A percentile compares a stretch with the other conserved stretches of the same genome.
These are phyloP conservation scores for Globisporangium okanoganense DNA, from an alignment of 352 stramenopile genomes.

Conservation along the genomic window DNA sequence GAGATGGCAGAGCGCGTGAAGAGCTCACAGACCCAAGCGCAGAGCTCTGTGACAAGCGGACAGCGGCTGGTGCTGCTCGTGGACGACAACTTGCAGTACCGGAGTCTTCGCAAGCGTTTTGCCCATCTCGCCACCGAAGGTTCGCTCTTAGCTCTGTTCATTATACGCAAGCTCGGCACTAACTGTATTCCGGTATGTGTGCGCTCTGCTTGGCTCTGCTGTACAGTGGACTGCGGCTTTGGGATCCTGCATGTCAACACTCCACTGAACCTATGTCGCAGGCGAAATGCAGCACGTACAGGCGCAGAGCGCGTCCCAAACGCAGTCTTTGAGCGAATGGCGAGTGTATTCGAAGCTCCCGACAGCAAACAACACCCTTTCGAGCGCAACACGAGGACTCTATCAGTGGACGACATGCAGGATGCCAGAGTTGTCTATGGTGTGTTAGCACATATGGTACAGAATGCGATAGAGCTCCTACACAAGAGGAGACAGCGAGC, in stretches of 20 bases:
- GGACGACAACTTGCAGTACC: constrained; percentile 72
- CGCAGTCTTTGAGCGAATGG: constrained; percentile 47
- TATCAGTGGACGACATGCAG: not conserved
- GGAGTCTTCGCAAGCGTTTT: constrained; percentile 68
- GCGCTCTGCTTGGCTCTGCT: constrained; percentile 10
- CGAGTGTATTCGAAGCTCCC: constrained; percentile 37
- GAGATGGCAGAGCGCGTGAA: constrained; percentile 35
- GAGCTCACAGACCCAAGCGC: constrained; percentile 10
- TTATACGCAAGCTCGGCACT: not conserved
- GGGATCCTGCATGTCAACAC: constrained; percentile 36
- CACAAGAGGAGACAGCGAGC: not conserved
- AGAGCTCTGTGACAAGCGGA: not conserved
- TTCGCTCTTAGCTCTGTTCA: constrained; percentile 16
- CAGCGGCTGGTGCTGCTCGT: constrained; percentile 41
- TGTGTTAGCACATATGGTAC: not conserved
- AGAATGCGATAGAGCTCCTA: not conserved
- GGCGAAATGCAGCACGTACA: constrained; percentile 35
- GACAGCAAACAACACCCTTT: constrained; percentile 20
- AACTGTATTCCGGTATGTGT: not conserved
- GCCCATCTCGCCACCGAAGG: constrained; percentile 44
- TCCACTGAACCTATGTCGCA: constrained; percentile 23
- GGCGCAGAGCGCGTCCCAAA: constrained; percentile 29
- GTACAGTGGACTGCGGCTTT: constrained; percentile 35
- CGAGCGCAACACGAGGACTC: constrained; percentile 27
- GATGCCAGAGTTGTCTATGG: not conserved